These are phyloP conservation scores for Solanum virginianum DNA, from an alignment of 257 asterid genomes.

Conservation along the genomic window DNA sequence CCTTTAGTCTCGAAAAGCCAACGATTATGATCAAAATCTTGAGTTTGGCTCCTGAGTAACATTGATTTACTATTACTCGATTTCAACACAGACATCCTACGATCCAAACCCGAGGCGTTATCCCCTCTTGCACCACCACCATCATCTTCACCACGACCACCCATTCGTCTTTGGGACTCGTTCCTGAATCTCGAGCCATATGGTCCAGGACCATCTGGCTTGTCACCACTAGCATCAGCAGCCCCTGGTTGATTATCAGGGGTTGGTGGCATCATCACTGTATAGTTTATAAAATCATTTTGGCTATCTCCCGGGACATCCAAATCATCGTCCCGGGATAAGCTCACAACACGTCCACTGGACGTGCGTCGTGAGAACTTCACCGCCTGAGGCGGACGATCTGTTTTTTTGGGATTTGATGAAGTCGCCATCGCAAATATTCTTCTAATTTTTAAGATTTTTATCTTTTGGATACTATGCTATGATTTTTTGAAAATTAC, in stretches of 20 bases:
- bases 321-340: slow-evolving; percentile 58
- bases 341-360: slow-evolving; percentile 64
- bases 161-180: slow-evolving; percentile 21
- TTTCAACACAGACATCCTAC: slow-evolving; percentile 58
- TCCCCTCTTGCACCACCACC: slow-evolving; percentile 3
- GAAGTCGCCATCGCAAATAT: slow-evolving; percentile 24
- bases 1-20: slow-evolving; percentile 93
- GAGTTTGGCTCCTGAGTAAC: slow-evolving; percentile 80
- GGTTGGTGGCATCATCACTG: slow-evolving; percentile 91
- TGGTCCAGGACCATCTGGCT: slow-evolving; percentile 61
- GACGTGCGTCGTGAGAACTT: slow-evolving; percentile 67
- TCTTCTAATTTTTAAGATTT: not conserved
- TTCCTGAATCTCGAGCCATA: slow-evolving; percentile 34
- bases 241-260: slow-evolving; percentile 86
- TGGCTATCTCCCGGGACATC: slow-evolving; percentile 28
- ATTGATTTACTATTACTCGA: slow-evolving; percentile 58
- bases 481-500: not conserved
- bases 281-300: slow-evolving; percentile 53
- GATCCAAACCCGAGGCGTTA: slow-evolving; percentile 27
- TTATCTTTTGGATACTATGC: not conserved
- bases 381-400: slow-evolving; percentile 31
- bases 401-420: slow-evolving; percentile 17
- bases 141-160: slow-evolving; percentile 8
- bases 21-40: slow-evolving; percentile 86
- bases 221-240: slow-evolving; percentile 30